phyloP scores from a whole-genome alignment of 108 stramenopile genomes.

The Nannochloropsis gaditana region DNA sequence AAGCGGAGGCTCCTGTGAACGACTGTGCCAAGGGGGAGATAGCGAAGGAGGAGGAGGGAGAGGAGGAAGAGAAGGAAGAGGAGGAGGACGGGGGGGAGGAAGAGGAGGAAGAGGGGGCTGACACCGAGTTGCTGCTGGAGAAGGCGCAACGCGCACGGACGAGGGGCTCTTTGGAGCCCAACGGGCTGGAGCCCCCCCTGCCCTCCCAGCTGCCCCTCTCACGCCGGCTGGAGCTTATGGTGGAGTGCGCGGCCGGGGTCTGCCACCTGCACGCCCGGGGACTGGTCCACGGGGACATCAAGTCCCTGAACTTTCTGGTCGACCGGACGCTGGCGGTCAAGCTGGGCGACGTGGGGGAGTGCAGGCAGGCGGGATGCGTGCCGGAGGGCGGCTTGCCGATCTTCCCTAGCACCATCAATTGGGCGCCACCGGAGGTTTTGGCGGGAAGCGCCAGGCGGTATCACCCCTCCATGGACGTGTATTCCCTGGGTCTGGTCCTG shows the following conservation, averaged over 20 bases:
- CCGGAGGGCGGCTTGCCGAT: neutral
- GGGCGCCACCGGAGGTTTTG: neutral
- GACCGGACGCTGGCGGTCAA: neutral
- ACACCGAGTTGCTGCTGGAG: neutral
- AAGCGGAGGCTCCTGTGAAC: neutral
- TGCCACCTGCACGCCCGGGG: neutral
- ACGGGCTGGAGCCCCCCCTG: neutral
- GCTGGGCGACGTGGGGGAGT: neutral
- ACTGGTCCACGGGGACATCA: neutral
- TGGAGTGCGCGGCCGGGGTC: neutral
- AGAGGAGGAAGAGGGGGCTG: neutral
- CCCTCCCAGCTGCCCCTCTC: neutral
- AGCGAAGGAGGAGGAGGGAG: neutral
- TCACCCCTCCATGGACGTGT: neutral
- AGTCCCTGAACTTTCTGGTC: neutral
- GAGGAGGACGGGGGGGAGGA: neutral
- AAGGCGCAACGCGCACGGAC: neutral
- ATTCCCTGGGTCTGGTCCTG: neutral
- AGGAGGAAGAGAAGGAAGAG: neutral
- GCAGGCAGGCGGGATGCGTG: neutral
- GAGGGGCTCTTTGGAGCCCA: neutral
- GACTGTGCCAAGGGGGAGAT: neutral
- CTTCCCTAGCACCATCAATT: slow-evolving; percentile 2
- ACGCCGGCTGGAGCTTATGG: neutral
- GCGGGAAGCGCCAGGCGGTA: neutral